Percentiles rank a stretch among this genome's conserved stretches.
Evolutionary conservation across 257 asterid species (phyloP).

Genomic region (Plectranthus barbatus): DNA sequence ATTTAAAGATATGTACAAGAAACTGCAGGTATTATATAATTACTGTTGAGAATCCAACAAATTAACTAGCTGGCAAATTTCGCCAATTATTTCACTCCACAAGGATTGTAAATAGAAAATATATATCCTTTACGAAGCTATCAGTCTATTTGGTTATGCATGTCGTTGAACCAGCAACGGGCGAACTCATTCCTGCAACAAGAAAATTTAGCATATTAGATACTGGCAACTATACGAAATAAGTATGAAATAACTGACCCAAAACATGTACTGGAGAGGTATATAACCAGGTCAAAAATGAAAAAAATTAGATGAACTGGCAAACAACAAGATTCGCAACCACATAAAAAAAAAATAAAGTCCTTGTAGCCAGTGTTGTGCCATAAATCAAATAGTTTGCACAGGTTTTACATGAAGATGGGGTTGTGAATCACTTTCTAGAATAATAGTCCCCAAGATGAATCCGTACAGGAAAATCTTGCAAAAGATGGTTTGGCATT

Average conservation of each 20-base stretch:
- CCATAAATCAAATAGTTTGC: neutral
- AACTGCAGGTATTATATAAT: neutral
- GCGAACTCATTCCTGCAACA: neutral
- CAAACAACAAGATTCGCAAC: neutral
- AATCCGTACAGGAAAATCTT: neutral
- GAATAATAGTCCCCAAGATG: neutral
- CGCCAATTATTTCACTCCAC: neutral
- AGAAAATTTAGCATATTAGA: neutral
- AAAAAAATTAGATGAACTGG: neutral
- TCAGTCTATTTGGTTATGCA: neutral
- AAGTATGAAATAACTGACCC: neutral
- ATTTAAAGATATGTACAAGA: neutral
- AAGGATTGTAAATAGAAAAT: neutral
- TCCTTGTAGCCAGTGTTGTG: neutral
- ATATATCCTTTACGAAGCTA: conserved; percentile 4
- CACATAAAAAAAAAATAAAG: neutral
- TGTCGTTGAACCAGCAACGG: neutral
- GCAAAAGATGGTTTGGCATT: neutral
- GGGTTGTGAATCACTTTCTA: neutral
- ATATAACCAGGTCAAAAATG: neutral
- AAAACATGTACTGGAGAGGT: neutral
- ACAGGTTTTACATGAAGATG: neutral
- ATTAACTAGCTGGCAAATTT: neutral
- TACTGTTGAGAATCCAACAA: neutral
- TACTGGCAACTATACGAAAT: neutral